Conservation (phyloP, 140 eudicot genomes). For the Senecio squalidus region DNA sequence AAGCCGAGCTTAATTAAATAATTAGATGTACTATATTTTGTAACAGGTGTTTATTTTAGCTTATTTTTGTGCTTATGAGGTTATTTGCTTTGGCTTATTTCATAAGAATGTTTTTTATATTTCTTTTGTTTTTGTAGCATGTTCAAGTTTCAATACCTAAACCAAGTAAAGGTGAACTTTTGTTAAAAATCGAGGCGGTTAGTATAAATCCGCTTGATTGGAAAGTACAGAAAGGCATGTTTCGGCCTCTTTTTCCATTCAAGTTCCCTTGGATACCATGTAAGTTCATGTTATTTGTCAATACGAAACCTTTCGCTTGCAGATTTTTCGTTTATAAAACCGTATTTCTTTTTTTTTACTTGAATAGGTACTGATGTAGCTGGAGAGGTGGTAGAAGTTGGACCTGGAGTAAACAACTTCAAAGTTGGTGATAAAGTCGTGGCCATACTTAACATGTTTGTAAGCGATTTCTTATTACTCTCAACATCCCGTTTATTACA, state of each 20-base stretch:
- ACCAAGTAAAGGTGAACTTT: constrained; percentile 50
- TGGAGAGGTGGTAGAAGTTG: constrained; percentile 55
- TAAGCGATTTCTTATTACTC: constrained; percentile 21
- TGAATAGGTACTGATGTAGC: constrained; percentile 51
- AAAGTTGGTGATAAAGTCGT: constrained; percentile 66
- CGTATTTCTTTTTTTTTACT: background rate
- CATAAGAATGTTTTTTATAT: background rate
- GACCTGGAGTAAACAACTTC: constrained; percentile 49
- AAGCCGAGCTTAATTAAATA: too few relatives aligned
- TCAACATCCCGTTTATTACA: background rate
- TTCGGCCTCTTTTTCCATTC: constrained; percentile 56
- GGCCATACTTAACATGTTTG: constrained; percentile 31
- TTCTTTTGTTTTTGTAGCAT: constrained; percentile 43
- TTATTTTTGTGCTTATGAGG: background rate
- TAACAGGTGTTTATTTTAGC: too few relatives aligned
- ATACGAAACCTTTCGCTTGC: background rate
- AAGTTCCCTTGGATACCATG: constrained; percentile 60
- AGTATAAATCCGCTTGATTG: constrained; percentile 70
- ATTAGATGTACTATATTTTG: too few relatives aligned
- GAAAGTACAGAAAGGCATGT: constrained; percentile 67
- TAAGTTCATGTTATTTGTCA: background rate
- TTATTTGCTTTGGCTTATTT: background rate
- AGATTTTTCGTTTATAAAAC: background rate
- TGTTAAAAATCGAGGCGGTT: constrained; percentile 59
- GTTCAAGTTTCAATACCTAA: constrained; percentile 68